Evolutionary conservation across 805 yeast genomes (phyloP), one percentile per base, ranked within the genome.

Genomic region (Spencermartinsiella europaea): DNA sequence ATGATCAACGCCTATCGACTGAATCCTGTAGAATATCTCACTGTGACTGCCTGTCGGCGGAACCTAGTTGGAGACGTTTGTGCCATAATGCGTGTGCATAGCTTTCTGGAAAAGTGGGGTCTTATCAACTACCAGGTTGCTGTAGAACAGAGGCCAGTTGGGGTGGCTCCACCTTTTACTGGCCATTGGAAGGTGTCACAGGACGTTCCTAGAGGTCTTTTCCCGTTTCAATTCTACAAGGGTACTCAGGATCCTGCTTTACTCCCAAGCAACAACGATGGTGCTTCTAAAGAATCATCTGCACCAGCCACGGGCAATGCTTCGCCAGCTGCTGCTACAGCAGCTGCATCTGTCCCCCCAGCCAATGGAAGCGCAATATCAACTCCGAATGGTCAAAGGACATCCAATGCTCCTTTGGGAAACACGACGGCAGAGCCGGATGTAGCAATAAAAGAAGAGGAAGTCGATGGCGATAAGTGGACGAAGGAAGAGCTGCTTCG

Each of bases 1-100:
- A 83, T 90, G 85, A 72, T 90, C 36, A 87, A 89, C 65, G 79
- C 95, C 10, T 90, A 88, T 63, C 71, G 97, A 53, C 68, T 90
- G 54, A 87, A 90, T 54, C 96, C 96, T 19, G 83, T 83, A 57
- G 96, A 90, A 63, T 89, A 86, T 59, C 70, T 90, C 35, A 85
- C 96, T 0, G 80, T 87, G 48, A 90, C 97, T 0, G 95, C 96
- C 0, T 84, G 89, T 46, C 80, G 98, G 62, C 80, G 97, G 57
- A 87, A 87, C 56, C 73, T 90, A 47, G 89, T 87, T 12, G 95
- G 96, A 47, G 97, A 90, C 69, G 95, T 88, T 4, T 91, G 95
- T 2, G 79, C 96, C 0, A 76, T 90, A 50, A 77, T 89, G 73
- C 78, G 96, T 52, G 80, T 90, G 5, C 95, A 87, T 60, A 75